phyloP scores from a whole-genome alignment of 768 basidiomycete species.

The Tephrocybe sp. region DNA sequence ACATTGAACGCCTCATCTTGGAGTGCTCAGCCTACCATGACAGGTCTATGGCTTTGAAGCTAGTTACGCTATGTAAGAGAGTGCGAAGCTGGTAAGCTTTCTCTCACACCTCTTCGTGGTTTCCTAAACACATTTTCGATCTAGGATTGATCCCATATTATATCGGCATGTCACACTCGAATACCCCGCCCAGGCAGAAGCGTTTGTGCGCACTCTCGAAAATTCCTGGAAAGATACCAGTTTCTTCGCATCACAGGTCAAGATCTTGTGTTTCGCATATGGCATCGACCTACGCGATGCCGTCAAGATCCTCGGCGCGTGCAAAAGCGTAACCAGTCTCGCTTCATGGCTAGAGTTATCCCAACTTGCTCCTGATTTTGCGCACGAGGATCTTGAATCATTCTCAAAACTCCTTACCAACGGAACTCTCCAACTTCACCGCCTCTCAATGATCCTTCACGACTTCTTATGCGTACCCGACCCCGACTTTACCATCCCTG shows the following conservation, averaged over 20 bases:
- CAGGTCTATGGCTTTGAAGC: conserved; percentile 9
- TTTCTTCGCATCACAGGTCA: conserved; percentile 15
- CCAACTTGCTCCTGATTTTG: neutral
- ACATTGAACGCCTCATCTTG: conserved; percentile 17
- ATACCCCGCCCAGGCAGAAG: conserved; percentile 11
- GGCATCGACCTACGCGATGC: conserved; percentile 13
- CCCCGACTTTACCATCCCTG: conserved; percentile 14
- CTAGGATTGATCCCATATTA: conserved; percentile 18
- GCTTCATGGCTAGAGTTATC: conserved; percentile 16
- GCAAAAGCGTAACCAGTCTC: conserved; percentile 12
- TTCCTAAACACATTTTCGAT: neutral
- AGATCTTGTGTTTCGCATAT: conserved; percentile 13
- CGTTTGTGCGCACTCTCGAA: conserved; percentile 15
- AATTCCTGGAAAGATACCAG: conserved; percentile 6
- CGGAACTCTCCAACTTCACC: conserved; percentile 6
- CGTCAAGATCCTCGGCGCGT: conserved; percentile 10
- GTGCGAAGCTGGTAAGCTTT: conserved; percentile 9
- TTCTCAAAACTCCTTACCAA: conserved; percentile 10
- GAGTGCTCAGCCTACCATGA: conserved; percentile 19
- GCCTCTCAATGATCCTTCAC: conserved; percentile 12
- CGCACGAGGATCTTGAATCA: conserved; percentile 3
- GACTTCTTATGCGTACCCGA: conserved; percentile 12
- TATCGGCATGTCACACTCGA: conserved; percentile 13
- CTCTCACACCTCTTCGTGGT: neutral
- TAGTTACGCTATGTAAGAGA: conserved; percentile 8